Evolutionary conservation across 306 rosid genomes (phyloP), one percentile per base, ranked within the genome.

Genomic region (Quercus glauca): DNA sequence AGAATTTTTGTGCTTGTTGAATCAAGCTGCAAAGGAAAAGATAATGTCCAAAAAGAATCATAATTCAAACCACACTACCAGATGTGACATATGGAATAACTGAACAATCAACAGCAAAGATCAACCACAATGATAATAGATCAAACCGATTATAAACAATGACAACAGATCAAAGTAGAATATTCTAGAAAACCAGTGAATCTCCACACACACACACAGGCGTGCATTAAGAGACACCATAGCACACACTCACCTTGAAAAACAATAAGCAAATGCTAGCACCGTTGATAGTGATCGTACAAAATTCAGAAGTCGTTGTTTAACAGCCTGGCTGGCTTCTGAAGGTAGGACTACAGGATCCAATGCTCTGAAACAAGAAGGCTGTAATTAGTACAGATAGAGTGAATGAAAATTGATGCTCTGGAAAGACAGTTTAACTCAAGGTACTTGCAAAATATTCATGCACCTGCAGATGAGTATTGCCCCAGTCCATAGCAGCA

Each of bases 401-500:
- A 68, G 73, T 68, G 68, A 25, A 59, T 45, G 77, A 26, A 68
- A 41, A 71, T 37, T 37, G 21, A 17, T 14, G 37, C 17, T 14
- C 11, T 3, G 26, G 25, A n/a, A 80, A 45, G 12, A 37, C 21
- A 78, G 26, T 61, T 56, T 5, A 71, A 71, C 55, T 74, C 81
- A 33, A 69, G 55, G 55, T 41, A 65, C 81, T 55, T 72, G 52
- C 59, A 71, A 41, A 78, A 69, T 68, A 35, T 35, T 77, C 68
- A 55, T 64, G 79, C 79, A 93, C 99, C 99, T 91, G 99, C 96
- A 96, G 71, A 88, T 43, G 41, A 96, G 94, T 82, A 86, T 88
- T 33, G 91, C 94, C 84, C 96, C 99, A 49, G 85, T 78, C 99
- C 98, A 96, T 28, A 93, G 89, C 80, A 96, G 87, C 83, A 96